phyloP scores from a whole-genome alignment of 2,329 filamentous ascomycete species.

The Geosmithia flava region DNA sequence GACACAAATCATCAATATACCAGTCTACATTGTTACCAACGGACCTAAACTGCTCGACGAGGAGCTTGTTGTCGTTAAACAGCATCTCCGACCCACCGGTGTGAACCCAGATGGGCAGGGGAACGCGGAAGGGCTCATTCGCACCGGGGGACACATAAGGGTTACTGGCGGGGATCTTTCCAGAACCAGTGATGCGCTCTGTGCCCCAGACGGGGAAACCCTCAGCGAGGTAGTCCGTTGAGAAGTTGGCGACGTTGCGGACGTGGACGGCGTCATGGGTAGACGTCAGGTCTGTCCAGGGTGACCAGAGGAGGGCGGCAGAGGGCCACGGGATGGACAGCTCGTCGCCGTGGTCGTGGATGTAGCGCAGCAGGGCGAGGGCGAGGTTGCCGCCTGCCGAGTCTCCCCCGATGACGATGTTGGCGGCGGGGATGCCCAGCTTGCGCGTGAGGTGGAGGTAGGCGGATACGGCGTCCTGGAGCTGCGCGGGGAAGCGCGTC shows the following conservation, averaged over 20 bases:
- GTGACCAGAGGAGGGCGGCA: conserved; percentile 1
- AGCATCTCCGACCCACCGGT: conserved; percentile 1
- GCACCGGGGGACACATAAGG: not conserved
- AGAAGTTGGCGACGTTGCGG: not conserved
- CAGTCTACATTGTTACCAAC: not conserved
- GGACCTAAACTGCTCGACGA: not conserved
- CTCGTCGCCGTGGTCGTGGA: conserved; percentile 5
- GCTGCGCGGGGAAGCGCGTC: conserved; percentile 14
- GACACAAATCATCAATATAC: not conserved
- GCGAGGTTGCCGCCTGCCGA: conserved; percentile 17
- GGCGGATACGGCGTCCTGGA: conserved; percentile 17
- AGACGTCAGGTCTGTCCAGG: not conserved
- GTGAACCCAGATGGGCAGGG: not conserved
- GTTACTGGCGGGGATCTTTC: not conserved
- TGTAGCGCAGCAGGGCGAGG: conserved; percentile 16
- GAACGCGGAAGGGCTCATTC: not conserved
- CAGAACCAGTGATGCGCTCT: not conserved
- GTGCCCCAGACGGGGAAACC: not conserved
- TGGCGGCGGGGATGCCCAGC: conserved; percentile 8
- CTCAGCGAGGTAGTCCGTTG: not conserved
- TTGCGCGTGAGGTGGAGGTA: conserved; percentile 12
- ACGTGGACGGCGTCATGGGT: not conserved
- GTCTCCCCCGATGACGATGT: conserved; percentile 16
- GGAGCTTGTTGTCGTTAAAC: not conserved
- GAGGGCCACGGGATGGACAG: not conserved